Evolutionary conservation across 1,139 yeast genomes (phyloP), one percentile per base, ranked within the genome.

Genomic region (Zygosaccharomyces pseudobailii): DNA sequence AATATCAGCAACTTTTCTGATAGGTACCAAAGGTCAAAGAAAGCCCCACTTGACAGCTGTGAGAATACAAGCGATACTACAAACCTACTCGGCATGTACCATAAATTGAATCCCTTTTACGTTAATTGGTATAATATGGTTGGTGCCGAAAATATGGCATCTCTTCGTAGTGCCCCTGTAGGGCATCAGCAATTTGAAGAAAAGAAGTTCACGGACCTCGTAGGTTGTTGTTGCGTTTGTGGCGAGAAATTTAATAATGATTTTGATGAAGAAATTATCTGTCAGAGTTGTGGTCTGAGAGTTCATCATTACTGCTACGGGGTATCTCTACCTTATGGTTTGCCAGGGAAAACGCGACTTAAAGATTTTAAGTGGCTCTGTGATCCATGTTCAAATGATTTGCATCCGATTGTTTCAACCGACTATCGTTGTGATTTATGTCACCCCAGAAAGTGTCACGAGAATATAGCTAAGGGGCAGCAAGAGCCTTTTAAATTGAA

Each of bases 241-340:
- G 67, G 76, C n/a, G 74, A 70, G 39, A 56, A 64, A 6, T 79
- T 72, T 5, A 47, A 52, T 19, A 76, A 74, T 19, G 70, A 75
- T 59, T 56, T 79, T 4, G 42, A 50, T 8, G 49, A 49, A 6
- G 52, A 54, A 32, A 36, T 61, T n/a, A 68, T 73, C 1, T 90
- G 97, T 63, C 65, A 73, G 1, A 71, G 74, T 21, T 90, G 97
- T 70, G 86, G 87, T 0, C 70, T 87, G 23, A 74, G 74, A 47
- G 89, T 84, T 1, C 97, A 90, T 62, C 69, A 76, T 1, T 65
- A 76, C 0, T 89, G 96, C 62, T 82, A 83, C 58, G 96, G 95
- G 1, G 57, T 78, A 5, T 27, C 50, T 6, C 31, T 45, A 0
- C 8, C 43, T 6, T 36, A 2, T 28, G 39, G 7, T 32, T 2